Evolutionary conservation across 148 eudicot genomes (phyloP).

Genomic region (Suaeda aralocaspica): DNA sequence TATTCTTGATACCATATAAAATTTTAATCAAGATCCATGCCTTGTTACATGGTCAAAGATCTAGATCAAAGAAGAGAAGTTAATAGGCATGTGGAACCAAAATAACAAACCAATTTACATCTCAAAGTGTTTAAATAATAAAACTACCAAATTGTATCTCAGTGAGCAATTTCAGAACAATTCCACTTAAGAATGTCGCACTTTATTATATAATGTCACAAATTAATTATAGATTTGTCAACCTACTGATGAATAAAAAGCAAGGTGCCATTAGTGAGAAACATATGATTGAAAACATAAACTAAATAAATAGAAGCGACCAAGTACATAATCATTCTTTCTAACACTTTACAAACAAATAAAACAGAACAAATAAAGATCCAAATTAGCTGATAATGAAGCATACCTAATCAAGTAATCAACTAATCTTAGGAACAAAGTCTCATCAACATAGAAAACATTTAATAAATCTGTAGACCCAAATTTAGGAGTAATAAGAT

Average conservation of each 20-base stretch:
- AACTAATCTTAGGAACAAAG: slow-evolving; percentile 5
- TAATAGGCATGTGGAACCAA: slow-evolving; percentile 23
- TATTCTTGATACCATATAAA: neutral
- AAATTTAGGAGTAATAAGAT: slow-evolving; percentile 4
- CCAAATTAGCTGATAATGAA: neutral
- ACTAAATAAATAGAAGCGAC: too few species aligned
- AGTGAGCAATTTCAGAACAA: slow-evolving; percentile 1
- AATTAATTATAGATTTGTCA: slow-evolving; percentile 4
- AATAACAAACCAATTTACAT: neutral
- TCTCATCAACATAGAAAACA: neutral
- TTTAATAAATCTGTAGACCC: neutral
- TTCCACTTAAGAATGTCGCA: neutral
- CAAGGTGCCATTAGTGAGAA: neutral
- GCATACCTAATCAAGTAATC: slow-evolving; percentile 12
- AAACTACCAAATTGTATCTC: neutral
- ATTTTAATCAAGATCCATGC: slow-evolving; percentile 11
- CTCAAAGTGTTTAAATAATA: neutral
- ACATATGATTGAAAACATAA: neutral
- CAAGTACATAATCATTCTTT: neutral
- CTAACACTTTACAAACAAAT: neutral
- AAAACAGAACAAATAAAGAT: slow-evolving; percentile 14
- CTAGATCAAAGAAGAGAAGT: slow-evolving; percentile 22
- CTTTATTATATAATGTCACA: neutral
- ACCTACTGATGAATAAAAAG: neutral
- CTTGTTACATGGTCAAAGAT: slow-evolving; percentile 21